Conservation (phyloP, 495 filamentous ascomycete species). For the Xylaria palmicola region DNA sequence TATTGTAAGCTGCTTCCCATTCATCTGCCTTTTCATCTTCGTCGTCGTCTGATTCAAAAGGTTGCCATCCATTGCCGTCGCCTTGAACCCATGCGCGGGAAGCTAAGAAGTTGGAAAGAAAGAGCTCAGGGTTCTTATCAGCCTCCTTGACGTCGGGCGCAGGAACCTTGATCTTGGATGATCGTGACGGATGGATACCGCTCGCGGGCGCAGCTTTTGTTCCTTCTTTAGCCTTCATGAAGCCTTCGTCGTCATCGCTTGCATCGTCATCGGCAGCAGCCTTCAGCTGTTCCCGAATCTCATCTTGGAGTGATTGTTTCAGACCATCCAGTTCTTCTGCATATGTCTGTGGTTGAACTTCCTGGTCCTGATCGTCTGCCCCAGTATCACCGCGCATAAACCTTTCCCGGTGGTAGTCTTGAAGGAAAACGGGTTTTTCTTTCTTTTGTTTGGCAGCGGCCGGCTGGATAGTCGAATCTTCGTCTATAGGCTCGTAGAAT, state of each 20-base stretch:
- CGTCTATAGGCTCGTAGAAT: conserved; percentile 71
- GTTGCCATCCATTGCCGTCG: conserved; percentile 58
- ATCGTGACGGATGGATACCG: conserved; percentile 48
- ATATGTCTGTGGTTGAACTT: conserved; percentile 64
- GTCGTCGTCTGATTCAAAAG: conserved; percentile 90
- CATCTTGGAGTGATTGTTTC: conserved; percentile 69
- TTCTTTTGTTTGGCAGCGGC: conserved; percentile 49
- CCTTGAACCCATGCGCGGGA: conserved; percentile 82
- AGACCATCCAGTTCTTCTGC: conserved; percentile 81
- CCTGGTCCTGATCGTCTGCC: conserved; percentile 58
- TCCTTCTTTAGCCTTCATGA: conserved; percentile 55
- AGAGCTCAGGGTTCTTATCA: conserved; percentile 87
- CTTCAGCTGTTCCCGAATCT: conserved; percentile 67
- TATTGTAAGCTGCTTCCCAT: conserved; percentile 92
- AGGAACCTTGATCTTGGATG: conserved; percentile 45
- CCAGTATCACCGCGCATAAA: conserved; percentile 62
- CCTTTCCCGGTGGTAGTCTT: conserved; percentile 87
- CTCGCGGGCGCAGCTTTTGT: conserved; percentile 24
- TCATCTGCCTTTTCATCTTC: conserved; percentile 79
- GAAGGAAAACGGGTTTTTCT: conserved; percentile 81
- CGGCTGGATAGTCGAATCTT: conserved; percentile 36
- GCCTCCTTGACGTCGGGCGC: conserved; percentile 71
- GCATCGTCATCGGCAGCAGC: conserved; percentile 50
- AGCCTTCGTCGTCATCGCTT: conserved; percentile 67
- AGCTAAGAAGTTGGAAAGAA: conserved; percentile 83